Percentiles rank a stretch among this genome's conserved stretches.
These are phyloP conservation scores for Trichophaea hybrida DNA, from an alignment of 2,329 filamentous ascomycete species.

Conservation along the genomic window DNA sequence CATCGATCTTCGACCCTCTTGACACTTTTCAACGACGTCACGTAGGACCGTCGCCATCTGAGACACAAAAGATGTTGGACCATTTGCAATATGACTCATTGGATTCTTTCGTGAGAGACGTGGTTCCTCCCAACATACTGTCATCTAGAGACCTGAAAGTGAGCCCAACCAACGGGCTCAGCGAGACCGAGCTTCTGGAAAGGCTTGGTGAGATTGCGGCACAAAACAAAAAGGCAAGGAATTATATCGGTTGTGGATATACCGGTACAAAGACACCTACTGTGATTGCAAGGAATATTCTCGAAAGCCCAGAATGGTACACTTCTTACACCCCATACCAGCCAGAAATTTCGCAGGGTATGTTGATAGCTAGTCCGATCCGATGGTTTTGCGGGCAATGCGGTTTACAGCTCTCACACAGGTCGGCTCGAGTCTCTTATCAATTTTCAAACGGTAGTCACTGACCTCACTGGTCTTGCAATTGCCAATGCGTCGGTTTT, in stretches of 20 bases:
- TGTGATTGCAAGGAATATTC: slow-evolving; percentile 81
- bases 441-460: slow-evolving; percentile 90
- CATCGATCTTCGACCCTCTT: slow-evolving; percentile 30
- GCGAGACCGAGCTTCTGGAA: slow-evolving; percentile 47
- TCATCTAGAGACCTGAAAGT: slow-evolving; percentile 50
- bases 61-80: slow-evolving; percentile 64
- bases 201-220: slow-evolving; percentile 42
- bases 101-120: slow-evolving; percentile 72
- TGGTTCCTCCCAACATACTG: slow-evolving; percentile 66
- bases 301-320: slow-evolving; percentile 93
- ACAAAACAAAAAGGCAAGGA: slow-evolving; percentile 48
- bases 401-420: slow-evolving; percentile 2
- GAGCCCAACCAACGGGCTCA: slow-evolving; percentile 35
- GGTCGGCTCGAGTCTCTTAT: slow-evolving; percentile 74
- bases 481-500: slow-evolving; percentile 84
- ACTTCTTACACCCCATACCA: slow-evolving; percentile 97
- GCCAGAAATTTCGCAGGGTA: slow-evolving; percentile 82
- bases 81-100: slow-evolving; percentile 49
- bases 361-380: background rate
- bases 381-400: background rate
- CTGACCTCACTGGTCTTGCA: slow-evolving; percentile 70
- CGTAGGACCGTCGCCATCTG: slow-evolving; percentile 63
- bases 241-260: slow-evolving; percentile 78
- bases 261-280: slow-evolving; percentile 72
- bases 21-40: slow-evolving; percentile 62